Percentiles rank a stretch among this genome's conserved stretches.
These are phyloP conservation scores for Pezicula rhizophila DNA, from an alignment of 2,329 filamentous ascomycete species.

Conservation along the genomic window DNA sequence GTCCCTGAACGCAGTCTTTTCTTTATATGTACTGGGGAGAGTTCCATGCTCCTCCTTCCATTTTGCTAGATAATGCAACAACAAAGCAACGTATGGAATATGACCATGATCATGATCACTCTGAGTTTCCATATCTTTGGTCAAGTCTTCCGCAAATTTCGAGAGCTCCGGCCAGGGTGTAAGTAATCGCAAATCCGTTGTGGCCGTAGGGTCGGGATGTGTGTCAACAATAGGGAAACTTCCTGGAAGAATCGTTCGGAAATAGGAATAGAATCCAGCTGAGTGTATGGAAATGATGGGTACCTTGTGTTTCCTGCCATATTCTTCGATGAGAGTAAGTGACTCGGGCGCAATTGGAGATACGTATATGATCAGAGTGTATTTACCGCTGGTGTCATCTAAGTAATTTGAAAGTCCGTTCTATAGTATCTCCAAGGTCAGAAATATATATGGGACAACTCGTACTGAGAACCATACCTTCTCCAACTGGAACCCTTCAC, in stretches of 20 bases:
- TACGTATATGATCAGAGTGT: constrained; percentile 55
- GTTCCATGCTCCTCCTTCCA: constrained; percentile 74
- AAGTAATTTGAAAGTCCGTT: constrained; percentile 22
- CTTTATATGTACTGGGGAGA: constrained; percentile 68
- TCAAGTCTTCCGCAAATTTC: constrained; percentile 60
- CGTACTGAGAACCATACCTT: constrained; percentile 28
- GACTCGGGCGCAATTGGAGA: constrained; percentile 49
- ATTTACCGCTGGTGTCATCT: constrained; percentile 31
- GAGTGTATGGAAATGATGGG: constrained; percentile 81
- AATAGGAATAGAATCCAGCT: constrained; percentile 87
- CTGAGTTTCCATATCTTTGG: constrained; percentile 62
- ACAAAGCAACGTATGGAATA: constrained; percentile 76
- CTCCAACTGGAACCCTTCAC: constrained; percentile 56
- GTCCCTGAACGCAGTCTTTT: constrained; percentile 78
- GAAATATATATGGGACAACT: background rate
- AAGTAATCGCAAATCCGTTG: constrained; percentile 76
- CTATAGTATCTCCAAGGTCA: constrained; percentile 3
- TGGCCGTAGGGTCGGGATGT: constrained; percentile 82
- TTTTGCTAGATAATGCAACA: constrained; percentile 73
- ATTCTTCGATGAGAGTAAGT: constrained; percentile 42
- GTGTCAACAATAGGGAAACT: constrained; percentile 92
- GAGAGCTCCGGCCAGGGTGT: constrained; percentile 79
- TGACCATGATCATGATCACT: constrained; percentile 83
- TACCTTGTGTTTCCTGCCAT: constrained; percentile 51
- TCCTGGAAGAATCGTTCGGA: constrained; percentile 71